Percentiles rank a stretch among this genome's conserved stretches.
Evolutionary conservation across 2,329 filamentous ascomycete genomes (phyloP).

Genomic region (Colletotrichum camelliae): DNA sequence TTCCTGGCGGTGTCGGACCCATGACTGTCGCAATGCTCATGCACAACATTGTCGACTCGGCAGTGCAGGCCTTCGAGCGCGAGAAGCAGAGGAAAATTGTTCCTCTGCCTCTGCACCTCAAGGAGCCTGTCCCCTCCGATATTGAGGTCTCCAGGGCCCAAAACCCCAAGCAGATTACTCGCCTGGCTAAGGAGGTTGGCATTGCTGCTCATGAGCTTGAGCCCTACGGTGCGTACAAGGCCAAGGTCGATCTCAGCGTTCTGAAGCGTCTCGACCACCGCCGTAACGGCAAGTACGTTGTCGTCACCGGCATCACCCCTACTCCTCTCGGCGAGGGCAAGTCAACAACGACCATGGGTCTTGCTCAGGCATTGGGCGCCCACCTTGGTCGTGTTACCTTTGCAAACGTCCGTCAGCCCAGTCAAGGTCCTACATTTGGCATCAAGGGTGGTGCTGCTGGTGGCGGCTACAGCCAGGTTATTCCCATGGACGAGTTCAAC

Average conservation of each 20-base stretch:
- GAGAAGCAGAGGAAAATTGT: slow-evolving; percentile 81
- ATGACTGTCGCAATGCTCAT: slow-evolving; percentile 99
- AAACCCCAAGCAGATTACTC: slow-evolving; percentile 88
- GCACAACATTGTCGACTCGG: slow-evolving; percentile 91
- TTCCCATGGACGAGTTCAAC: slow-evolving; percentile 99
- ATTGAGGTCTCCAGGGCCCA: slow-evolving; percentile 91
- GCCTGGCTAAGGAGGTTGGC: slow-evolving; percentile 84
- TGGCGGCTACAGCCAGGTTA: slow-evolving; percentile 98
- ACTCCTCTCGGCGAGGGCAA: slow-evolving; percentile 97
- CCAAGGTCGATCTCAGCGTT: slow-evolving; percentile 86
- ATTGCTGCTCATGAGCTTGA: slow-evolving; percentile 90
- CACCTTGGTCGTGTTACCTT: slow-evolving; percentile 89
- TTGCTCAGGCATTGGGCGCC: slow-evolving; percentile 90
- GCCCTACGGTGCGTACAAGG: slow-evolving; percentile 94
- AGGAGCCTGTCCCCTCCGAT: slow-evolving; percentile 88
- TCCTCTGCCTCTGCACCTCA: slow-evolving; percentile 82
- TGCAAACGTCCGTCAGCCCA: slow-evolving; percentile 96
- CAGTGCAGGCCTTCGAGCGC: slow-evolving; percentile 79
- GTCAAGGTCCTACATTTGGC: slow-evolving; percentile 96
- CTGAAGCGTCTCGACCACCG: slow-evolving; percentile 87
- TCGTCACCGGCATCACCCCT: slow-evolving; percentile 95
- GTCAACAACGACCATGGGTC: slow-evolving; percentile 95
- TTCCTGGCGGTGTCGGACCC: slow-evolving; percentile 94
- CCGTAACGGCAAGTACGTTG: slow-evolving; percentile 85
- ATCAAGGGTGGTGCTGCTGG: slow-evolving; percentile 98